phyloP scores from a whole-genome alignment of 345 rosid genomes.

The Clarkia xantiana region DNA sequence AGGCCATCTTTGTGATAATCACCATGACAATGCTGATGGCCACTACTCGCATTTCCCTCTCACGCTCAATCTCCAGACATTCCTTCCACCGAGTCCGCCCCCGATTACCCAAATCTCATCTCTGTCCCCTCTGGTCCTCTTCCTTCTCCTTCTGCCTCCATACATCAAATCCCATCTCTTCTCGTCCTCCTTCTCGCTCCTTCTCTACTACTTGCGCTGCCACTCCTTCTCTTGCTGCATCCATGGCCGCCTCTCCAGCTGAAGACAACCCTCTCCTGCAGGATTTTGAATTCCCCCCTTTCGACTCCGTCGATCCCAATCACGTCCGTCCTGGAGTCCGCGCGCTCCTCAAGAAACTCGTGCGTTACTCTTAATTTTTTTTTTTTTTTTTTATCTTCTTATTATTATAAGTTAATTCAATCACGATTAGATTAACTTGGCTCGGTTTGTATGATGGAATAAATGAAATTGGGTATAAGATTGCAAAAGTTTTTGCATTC shows the following conservation, averaged over 20 bases:
- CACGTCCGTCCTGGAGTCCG: constrained; percentile 78
- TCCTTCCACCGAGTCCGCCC: too few relatives aligned
- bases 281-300: constrained; percentile 70
- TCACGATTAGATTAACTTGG: too few relatives aligned
- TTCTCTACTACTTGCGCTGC: background rate
- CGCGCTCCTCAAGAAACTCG: constrained; percentile 49
- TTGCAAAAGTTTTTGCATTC: too few relatives aligned
- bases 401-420: too few relatives aligned
- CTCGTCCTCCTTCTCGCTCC: constrained; percentile 4
- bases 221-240: background rate
- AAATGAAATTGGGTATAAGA: too few relatives aligned
- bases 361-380: constrained; percentile 11
- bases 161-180: background rate
- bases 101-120: background rate
- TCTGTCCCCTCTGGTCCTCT: constrained; percentile 18
- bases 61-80: too few relatives aligned
- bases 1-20: too few relatives aligned
- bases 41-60: too few relatives aligned
- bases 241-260: constrained; percentile 16
- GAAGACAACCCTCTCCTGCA: constrained; percentile 52
- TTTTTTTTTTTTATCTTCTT: too few relatives aligned
- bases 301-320: constrained; percentile 40
- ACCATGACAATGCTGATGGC: too few relatives aligned
- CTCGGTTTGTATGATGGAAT: too few relatives aligned
- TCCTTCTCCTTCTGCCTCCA: constrained; percentile 16